These are phyloP conservation scores for Clavaria fumosa DNA, from an alignment of 768 basidiomycete species.

Conservation along the genomic window DNA sequence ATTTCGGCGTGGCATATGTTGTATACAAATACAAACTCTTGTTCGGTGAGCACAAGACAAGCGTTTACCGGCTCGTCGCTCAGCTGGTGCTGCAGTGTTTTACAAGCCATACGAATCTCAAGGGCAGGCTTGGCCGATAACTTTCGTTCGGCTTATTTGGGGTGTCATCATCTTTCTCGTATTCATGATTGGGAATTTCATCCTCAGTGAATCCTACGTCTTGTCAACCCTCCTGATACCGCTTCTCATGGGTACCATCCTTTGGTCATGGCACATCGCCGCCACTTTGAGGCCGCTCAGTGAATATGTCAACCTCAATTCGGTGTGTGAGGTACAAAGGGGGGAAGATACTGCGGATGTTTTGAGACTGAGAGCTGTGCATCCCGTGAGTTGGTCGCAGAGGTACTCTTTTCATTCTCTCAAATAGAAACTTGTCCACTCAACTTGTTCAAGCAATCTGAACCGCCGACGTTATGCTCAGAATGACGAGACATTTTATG, in stretches of 20 bases:
- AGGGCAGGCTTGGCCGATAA: constrained; percentile 96
- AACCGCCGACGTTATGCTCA: constrained; percentile 80
- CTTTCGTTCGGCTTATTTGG: constrained; percentile 84
- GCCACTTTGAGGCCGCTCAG: constrained; percentile 56
- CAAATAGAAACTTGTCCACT: constrained; percentile 2
- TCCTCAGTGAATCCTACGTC: constrained; percentile 33
- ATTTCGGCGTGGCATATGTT: constrained; percentile 91
- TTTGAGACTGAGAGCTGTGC: constrained; percentile 55
- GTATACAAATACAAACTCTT: constrained; percentile 98
- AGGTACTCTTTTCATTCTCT: constrained; percentile 32
- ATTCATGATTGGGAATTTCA: constrained; percentile 97
- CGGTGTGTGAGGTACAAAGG: constrained; percentile 77
- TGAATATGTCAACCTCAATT: constrained; percentile 71
- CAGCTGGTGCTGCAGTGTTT: constrained; percentile 44
- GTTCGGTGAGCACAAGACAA: constrained; percentile 46
- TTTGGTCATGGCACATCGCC: constrained; percentile 73
- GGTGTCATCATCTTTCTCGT: constrained; percentile 85
- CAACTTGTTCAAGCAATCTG: constrained; percentile 41
- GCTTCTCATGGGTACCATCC: constrained; percentile 54
- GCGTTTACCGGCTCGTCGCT: neutral
- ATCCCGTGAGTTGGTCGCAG: constrained; percentile 81
- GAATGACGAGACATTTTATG: constrained; percentile 88
- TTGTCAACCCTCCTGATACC: constrained; percentile 51
- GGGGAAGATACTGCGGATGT: constrained; percentile 80
- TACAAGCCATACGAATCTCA: constrained; percentile 97